Percentiles rank a stretch among this genome's conserved stretches.
These are phyloP conservation scores for Coccomyxa sp. DNA, from an alignment of 139 green algal species.

Conservation along the genomic window DNA sequence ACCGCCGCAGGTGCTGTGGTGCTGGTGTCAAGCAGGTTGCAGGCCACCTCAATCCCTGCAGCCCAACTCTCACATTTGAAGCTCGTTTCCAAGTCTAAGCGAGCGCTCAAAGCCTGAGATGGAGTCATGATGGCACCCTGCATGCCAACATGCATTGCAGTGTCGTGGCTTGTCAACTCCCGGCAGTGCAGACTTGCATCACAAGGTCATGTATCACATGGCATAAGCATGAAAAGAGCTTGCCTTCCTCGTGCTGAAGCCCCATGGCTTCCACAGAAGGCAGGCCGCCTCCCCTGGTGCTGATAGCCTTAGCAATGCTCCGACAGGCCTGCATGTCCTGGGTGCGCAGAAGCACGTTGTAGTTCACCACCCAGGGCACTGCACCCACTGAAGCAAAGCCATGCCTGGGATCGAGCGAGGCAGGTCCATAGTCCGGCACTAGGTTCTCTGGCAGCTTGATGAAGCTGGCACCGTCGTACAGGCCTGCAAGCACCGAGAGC, in stretches of 20 bases:
- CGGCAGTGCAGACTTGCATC: too few relatives aligned
- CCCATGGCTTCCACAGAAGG: conserved; percentile 68
- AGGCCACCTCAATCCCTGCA: conserved; percentile 63
- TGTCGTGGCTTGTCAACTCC: too few relatives aligned
- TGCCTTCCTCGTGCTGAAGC: conserved; percentile 44
- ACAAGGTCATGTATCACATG: too few relatives aligned
- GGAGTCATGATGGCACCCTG: too few relatives aligned
- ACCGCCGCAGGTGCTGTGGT: conserved; percentile 9
- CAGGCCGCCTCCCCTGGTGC: conserved; percentile 66
- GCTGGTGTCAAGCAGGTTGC: conserved; percentile 64
- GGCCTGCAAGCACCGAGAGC: too few relatives aligned
- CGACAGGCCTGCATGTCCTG: conserved; percentile 31
- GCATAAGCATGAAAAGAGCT: too few relatives aligned
- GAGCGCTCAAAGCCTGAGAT: too few relatives aligned
- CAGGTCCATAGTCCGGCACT: conserved; percentile 30
- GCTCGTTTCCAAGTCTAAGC: too few relatives aligned
- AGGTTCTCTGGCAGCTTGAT: too few relatives aligned
- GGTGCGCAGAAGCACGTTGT: conserved; percentile 62
- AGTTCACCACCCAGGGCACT: conserved; percentile 73
- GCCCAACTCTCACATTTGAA: too few relatives aligned
- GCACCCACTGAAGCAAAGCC: conserved; percentile 63
- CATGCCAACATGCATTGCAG: too few relatives aligned
- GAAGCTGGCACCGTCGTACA: too few relatives aligned
- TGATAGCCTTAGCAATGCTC: conserved; percentile 51
- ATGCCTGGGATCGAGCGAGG: neutral